Conservation (phyloP, 495 filamentous ascomycete species). For the Talaromyces nanjingensis region DNA sequence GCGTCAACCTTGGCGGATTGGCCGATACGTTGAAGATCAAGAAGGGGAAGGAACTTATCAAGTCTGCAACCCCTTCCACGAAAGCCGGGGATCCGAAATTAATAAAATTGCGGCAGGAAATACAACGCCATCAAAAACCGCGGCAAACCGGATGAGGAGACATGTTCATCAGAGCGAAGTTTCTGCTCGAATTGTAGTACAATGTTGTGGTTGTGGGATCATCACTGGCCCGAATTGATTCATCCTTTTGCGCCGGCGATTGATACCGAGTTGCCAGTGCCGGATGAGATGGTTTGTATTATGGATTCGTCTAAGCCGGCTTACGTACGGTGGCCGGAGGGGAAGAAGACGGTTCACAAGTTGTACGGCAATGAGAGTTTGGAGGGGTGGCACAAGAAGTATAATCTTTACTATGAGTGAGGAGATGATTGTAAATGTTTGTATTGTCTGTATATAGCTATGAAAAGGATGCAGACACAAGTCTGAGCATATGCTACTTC, state of each 20-base stretch:
- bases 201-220: constrained; percentile 45
- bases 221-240: constrained; percentile 47
- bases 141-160: constrained; percentile 35
- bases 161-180: constrained; percentile 40
- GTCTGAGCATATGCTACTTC: background rate
- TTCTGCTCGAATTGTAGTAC: constrained; percentile 47
- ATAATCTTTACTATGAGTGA: constrained; percentile 27
- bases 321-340: constrained; percentile 46
- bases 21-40: constrained; percentile 38
- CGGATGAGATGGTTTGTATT: constrained; percentile 48
- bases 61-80: constrained; percentile 21
- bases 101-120: constrained; percentile 26
- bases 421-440: constrained; percentile 10
- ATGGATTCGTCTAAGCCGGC: constrained; percentile 40
- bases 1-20: constrained; percentile 46
- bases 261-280: constrained; percentile 44
- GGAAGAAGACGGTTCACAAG: constrained; percentile 41
- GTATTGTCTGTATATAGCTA: background rate
- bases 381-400: constrained; percentile 48
- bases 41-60: constrained; percentile 43
- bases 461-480: background rate
- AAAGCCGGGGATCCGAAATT: background rate
- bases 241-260: constrained; percentile 53
- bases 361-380: constrained; percentile 36
- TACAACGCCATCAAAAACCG: constrained; percentile 45